Evolutionary conservation across 805 yeast genomes (phyloP).

Genomic region (Saccharomycopsis capsularis): DNA sequence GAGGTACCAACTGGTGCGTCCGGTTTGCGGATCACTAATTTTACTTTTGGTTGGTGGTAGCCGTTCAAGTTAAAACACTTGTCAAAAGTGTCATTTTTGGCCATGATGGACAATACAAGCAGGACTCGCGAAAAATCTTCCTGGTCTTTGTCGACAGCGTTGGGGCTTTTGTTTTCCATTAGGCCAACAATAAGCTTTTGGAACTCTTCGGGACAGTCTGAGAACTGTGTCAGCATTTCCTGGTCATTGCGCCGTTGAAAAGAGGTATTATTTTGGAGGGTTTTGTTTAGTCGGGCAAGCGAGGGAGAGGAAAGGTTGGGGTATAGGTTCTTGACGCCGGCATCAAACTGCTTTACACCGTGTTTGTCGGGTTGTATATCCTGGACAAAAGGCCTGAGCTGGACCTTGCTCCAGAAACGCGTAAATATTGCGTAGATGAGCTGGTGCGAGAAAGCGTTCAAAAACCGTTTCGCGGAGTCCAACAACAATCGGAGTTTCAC

Average conservation of each 20-base stretch:
- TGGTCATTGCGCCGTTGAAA: conserved; percentile 5
- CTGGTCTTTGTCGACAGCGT: not conserved
- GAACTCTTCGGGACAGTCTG: conserved; percentile 7
- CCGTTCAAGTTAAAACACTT: conserved; percentile 5
- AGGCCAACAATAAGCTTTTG: not conserved
- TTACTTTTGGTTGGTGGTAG: conserved; percentile 4
- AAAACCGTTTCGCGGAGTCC: conserved; percentile 6
- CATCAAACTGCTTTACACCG: not conserved
- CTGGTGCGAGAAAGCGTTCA: conserved; percentile 12
- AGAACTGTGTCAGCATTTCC: not conserved
- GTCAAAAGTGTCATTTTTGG: conserved; percentile 14
- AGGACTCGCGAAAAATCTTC: not conserved
- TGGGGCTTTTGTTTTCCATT: not conserved
- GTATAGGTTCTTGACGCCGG: not conserved
- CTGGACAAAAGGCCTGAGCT: not conserved
- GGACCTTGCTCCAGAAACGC: not conserved
- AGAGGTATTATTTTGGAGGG: not conserved
- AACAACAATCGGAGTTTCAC: conserved; percentile 6
- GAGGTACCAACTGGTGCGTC: not conserved
- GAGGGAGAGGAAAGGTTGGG: not conserved
- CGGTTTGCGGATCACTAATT: conserved; percentile 6
- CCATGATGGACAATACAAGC: conserved; percentile 7
- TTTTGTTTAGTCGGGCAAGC: not conserved
- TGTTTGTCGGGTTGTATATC: not conserved
- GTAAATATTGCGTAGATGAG: conserved; percentile 9